A percentile compares a stretch with the other conserved stretches of the same genome.
Evolutionary conservation across 306 rosid genomes (phyloP).

Genomic region (Benincasa hispida): DNA sequence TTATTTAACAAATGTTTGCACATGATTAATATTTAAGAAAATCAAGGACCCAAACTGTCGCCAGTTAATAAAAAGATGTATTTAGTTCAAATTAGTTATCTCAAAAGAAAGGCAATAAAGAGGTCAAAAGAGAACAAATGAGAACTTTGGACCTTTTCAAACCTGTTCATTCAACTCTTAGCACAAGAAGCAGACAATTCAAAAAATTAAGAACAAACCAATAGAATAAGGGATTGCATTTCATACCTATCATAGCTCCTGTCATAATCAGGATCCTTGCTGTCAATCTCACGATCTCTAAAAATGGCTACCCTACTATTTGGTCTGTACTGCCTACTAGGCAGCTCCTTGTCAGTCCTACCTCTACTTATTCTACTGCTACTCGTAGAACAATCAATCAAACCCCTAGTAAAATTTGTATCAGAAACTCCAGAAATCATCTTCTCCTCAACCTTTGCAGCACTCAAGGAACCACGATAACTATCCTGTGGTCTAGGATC

Average conservation of each 20-base stretch:
- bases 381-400: conserved; percentile 44
- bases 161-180: background rate
- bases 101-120: background rate
- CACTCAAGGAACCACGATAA: conserved; percentile 32
- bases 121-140: background rate
- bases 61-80: background rate
- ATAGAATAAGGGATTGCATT: background rate
- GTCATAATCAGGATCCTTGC: conserved; percentile 95
- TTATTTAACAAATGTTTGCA: background rate
- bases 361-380: conserved; percentile 60
- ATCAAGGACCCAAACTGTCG: background rate
- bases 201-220: background rate
- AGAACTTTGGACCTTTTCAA: background rate
- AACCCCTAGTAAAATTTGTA: conserved; percentile 39
- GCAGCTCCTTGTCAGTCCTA: conserved; percentile 73
- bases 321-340: conserved; percentile 63
- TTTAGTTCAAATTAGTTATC: background rate
- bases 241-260: conserved; percentile 78
- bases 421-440: conserved; percentile 33
- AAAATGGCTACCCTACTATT: conserved; percentile 86
- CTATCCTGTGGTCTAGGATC: conserved; percentile 52
- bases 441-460: conserved; percentile 55
- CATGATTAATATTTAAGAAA: background rate
- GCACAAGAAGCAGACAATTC: background rate
- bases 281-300: conserved; percentile 82